Evolutionary conservation across 306 rosid species (phyloP), one percentile per base, ranked within the genome.

Genomic region (Elaeagnus macrophylla): DNA sequence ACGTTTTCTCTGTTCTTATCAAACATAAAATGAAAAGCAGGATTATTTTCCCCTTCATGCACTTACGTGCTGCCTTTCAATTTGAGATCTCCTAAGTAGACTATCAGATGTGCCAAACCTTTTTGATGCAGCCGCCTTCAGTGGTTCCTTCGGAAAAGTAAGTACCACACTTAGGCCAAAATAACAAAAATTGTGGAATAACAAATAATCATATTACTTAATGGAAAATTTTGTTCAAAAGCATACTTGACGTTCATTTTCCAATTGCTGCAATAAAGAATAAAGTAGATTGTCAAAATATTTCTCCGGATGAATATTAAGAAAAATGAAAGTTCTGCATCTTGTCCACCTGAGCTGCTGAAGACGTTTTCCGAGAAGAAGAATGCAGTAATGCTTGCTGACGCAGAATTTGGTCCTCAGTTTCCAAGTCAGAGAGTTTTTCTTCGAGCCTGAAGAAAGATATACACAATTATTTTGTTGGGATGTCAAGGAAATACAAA

Each of bases 341-440:
- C 45, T 57, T 18, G 37, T 64, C 65, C 81, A 89, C 97, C 93
- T 72, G 79, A 62, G 56, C 36, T 56, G 61, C 15, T 53, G 67
- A 18, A 40, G 86, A 77, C 84, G 72, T 80, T 75, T 68, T 78
- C 61, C 32, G 75, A 14, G 94, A 75, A 59, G 94, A 45, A 61
- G 96, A 84, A 53, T 58, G 72, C 66, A 54, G 57, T 57, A 87
- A 65, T 50, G 95, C 38, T 65, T 91, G 86, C 72, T 83, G 82
- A 61, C 89, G 80, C 54, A 84, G 70, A 60, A 87, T 61, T 62
- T 63, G 95, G 70, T 84, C 93, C 82, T 84, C 94, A 7, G 85
- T 67, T 79, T 87, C 93, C 81, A 82, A 70, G 77, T 91, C 89
- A 53, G 89, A 80, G 11, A 84, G 55, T 71, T 82, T 87, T 79